Base-by-base conservation (phyloP, 768 basidiomycete species). In the Phylloporus arenicola region DNA sequence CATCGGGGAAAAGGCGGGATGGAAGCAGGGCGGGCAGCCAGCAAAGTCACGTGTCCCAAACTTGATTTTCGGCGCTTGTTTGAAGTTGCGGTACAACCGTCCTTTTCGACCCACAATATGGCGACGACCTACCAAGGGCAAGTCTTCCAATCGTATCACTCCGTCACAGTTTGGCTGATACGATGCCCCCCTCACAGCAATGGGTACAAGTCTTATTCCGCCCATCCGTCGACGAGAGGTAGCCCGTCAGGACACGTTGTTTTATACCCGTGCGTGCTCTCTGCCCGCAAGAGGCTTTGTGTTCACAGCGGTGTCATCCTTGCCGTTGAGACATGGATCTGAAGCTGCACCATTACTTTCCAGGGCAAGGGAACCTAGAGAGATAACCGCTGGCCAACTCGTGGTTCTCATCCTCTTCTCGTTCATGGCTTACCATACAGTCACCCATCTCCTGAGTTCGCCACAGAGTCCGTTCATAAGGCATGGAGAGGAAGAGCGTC, bases 401-500 rank as follows among this genome's bases (percentile, higher is more conserved):
- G 6, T 41, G 3, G 14, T n/a, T n/a, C 40, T 41, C 24, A 10
- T 41, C 13, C 40, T 41, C 22, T n/a, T 25, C 24, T 41, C 40
- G 7, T 25, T 41, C 40, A 25, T 25, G 40, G 24, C 20, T 2
- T 41, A 41, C 24, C 40, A 41, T 25, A 16, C 40, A 8, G 25
- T 11, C 24, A 41, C 40, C 6, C 24, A 41, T 25, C 16, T 41
- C 14, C 14, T 41, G 14, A 24, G 14, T 6, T 27, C 13, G 14
- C 40, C 40, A n/a, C 12, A 13, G 14, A 14, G 24, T 20, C 20
- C 40, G n/a, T 12, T 9, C 12, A 8, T 39, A 0, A 34, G 33
- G 22, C 54, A 37, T 14, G 60, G 63, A 29, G 61, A 59, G 31
- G 54, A 64, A 10, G 64, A 64, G n/a, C 61, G 68, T 2, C 54